Evolutionary conservation across 805 yeast species (phyloP).

Genomic region (Spathaspora boniae): DNA sequence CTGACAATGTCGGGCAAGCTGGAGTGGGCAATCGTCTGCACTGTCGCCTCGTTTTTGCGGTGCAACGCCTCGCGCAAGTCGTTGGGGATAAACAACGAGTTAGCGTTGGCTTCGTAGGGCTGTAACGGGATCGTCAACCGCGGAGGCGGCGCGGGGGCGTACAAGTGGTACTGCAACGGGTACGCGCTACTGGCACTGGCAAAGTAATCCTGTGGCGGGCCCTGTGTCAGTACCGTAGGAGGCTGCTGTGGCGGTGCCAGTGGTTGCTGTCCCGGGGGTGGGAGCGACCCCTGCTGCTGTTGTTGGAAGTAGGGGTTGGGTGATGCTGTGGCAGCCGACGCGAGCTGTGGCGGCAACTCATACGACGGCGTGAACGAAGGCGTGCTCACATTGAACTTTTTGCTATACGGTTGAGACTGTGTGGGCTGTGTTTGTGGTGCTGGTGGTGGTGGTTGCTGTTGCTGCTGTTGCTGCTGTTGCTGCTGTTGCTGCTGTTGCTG

Average conservation of each 20-base stretch:
- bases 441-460: conserved; percentile 11
- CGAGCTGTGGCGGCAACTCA: conserved; percentile 1
- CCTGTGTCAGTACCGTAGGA: background rate
- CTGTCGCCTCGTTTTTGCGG: conserved; percentile 73
- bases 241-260: conserved; percentile 1
- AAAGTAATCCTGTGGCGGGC: background rate
- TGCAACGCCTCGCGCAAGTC: conserved; percentile 69
- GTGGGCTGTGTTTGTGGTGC: too few relatives aligned
- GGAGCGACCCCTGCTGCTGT: conserved; percentile 5
- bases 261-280: too few relatives aligned
- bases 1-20: conserved; percentile 56
- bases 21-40: conserved; percentile 55
- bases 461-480: conserved; percentile 13
- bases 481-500: conserved; percentile 12
- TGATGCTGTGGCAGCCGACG: conserved; percentile 4
- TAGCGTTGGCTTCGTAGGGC: conserved; percentile 69
- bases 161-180: conserved; percentile 77
- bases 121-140: conserved; percentile 56
- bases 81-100: conserved; percentile 68
- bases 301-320: conserved; percentile 1
- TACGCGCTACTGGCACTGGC: too few relatives aligned
- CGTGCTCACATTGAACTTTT: conserved; percentile 37
- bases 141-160: conserved; percentile 88
- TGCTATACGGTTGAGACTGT: conserved; percentile 8
- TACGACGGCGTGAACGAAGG: conserved; percentile 36